Conservation (phyloP, 805 yeast genomes). For the Zygotorulaspora chibaensis region DNA sequence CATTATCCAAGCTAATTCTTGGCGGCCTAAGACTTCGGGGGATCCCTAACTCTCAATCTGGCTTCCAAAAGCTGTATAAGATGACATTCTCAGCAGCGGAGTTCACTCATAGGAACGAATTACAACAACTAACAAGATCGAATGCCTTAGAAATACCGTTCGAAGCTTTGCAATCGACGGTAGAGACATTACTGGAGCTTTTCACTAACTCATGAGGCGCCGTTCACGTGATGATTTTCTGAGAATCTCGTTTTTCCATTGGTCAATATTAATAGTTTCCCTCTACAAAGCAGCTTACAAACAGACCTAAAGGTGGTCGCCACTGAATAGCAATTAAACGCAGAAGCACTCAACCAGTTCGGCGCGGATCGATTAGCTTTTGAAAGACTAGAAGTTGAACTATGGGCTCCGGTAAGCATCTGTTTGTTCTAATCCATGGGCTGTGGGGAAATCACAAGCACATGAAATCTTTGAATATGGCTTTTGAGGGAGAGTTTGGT, state of each 20-base stretch:
- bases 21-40: slow-evolving; percentile 38
- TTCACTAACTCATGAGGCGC: slow-evolving; percentile 26
- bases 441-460: slow-evolving; percentile 67
- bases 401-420: slow-evolving; percentile 39
- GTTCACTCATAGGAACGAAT: slow-evolving; percentile 35
- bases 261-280: not conserved
- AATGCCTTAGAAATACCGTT: slow-evolving; percentile 22
- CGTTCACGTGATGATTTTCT: not conserved
- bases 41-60: slow-evolving; percentile 27
- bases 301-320: too few relatives aligned
- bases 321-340: too few relatives aligned
- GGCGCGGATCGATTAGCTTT: not conserved
- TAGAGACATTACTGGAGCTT: slow-evolving; percentile 34
- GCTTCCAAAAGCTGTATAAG: slow-evolving; percentile 36
- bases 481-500: slow-evolving; percentile 38
- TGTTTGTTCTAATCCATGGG: slow-evolving; percentile 76
- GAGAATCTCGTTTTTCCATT: not conserved
- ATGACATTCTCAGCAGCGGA: slow-evolving; percentile 37
- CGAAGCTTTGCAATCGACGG: slow-evolving; percentile 35
- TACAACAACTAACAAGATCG: slow-evolving; percentile 12
- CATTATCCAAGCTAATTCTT: slow-evolving; percentile 34
- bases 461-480: slow-evolving; percentile 44
- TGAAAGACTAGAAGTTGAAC: not conserved
- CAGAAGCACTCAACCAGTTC: not conserved
- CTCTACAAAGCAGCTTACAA: too few relatives aligned